Percentiles rank a stretch among this genome's conserved stretches.
phyloP scores from a whole-genome alignment of 2,329 filamentous ascomycete genomes.

The Monosporascus sp. region DNA sequence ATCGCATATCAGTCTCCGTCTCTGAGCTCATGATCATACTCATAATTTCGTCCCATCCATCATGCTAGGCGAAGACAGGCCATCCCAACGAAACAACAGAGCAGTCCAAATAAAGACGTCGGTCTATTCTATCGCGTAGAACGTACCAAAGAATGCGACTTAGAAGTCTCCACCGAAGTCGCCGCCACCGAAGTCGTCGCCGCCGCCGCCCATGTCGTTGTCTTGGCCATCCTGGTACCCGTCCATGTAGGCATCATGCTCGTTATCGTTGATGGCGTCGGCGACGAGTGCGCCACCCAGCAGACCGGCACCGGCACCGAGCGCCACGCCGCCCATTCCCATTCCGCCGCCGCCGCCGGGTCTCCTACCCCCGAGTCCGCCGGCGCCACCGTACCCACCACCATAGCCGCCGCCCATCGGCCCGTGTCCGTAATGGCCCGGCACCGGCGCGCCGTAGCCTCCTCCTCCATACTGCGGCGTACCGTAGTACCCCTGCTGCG shows the following conservation, averaged over 20 bases:
- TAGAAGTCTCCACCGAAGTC: slow-evolving; percentile 35
- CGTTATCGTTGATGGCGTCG: slow-evolving; percentile 57
- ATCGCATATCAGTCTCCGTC: too few relatives aligned
- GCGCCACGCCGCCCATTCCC: slow-evolving; percentile 60
- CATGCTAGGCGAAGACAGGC: too few relatives aligned
- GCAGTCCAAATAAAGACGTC: too few relatives aligned
- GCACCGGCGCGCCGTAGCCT: slow-evolving; percentile 24
- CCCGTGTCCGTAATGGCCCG: slow-evolving; percentile 31
- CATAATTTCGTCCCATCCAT: too few relatives aligned
- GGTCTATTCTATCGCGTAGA: too few relatives aligned
- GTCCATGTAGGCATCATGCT: slow-evolving; percentile 53
- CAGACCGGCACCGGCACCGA: slow-evolving; percentile 77
- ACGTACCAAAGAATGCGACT: slow-evolving; percentile 2
- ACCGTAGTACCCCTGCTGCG: slow-evolving; percentile 29
- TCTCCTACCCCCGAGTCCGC: slow-evolving; percentile 34
- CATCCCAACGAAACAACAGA: too few relatives aligned
- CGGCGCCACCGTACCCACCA: slow-evolving; percentile 18
- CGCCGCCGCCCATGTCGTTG: slow-evolving; percentile 29
- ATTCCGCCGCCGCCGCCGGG: slow-evolving; percentile 43
- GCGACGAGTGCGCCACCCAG: slow-evolving; percentile 70
- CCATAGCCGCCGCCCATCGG: slow-evolving; percentile 10
- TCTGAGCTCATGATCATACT: too few relatives aligned
- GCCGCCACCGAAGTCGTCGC: slow-evolving; percentile 14
- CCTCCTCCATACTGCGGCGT: slow-evolving; percentile 20
- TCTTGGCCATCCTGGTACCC: slow-evolving; percentile 40